phyloP scores from a whole-genome alignment of 2,329 filamentous ascomycete species.

The Fusarium annulatum region DNA sequence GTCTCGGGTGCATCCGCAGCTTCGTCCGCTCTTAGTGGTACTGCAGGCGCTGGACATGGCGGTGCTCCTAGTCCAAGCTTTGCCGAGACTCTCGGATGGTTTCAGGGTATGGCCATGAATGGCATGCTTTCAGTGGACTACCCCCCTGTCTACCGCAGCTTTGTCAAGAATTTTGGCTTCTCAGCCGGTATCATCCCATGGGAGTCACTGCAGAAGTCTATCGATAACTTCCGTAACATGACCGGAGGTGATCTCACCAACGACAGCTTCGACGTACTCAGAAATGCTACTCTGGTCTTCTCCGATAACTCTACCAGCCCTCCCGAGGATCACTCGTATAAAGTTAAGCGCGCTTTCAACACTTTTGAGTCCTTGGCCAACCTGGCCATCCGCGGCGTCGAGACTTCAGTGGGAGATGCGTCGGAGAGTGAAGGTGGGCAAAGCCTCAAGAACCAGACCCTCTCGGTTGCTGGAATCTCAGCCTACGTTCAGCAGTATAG shows the following conservation, averaged over 20 bases:
- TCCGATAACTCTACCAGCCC: constrained; percentile 66
- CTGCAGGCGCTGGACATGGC: constrained; percentile 66
- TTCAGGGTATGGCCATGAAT: constrained; percentile 93
- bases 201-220: constrained; percentile 80
- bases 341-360: constrained; percentile 66
- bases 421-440: constrained; percentile 42
- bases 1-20: constrained; percentile 78
- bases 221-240: constrained; percentile 81
- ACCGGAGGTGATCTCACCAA: constrained; percentile 90
- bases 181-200: constrained; percentile 86
- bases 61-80: constrained; percentile 83
- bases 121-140: constrained; percentile 95
- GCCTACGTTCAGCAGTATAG: constrained; percentile 85
- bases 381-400: constrained; percentile 65
- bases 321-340: constrained; percentile 52
- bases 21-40: constrained; percentile 64
- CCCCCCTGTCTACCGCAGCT: constrained; percentile 87
- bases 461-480: constrained; percentile 78
- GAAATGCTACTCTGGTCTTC: constrained; percentile 80
- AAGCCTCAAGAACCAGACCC: constrained; percentile 51
- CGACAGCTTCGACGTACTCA: constrained; percentile 80
- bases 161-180: constrained; percentile 93
- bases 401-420: constrained; percentile 57
- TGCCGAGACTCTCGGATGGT: constrained; percentile 85
- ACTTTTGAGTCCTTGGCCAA: constrained; percentile 61